phyloP scores from a whole-genome alignment of 345 rosid genomes.

The Melastoma malabathricum region DNA sequence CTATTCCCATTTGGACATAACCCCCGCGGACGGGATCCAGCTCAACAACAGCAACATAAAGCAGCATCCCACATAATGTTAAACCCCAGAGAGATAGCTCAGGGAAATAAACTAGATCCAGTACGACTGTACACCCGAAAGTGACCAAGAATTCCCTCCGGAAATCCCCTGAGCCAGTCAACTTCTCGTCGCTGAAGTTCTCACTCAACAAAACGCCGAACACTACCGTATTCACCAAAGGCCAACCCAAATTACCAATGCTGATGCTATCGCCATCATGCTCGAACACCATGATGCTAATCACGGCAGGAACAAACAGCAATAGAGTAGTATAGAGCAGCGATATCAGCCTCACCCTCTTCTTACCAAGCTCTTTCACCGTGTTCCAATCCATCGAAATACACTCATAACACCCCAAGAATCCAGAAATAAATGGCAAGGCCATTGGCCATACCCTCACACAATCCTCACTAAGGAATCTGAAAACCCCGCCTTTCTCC shows the following conservation, averaged over 20 bases:
- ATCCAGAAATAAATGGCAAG: conserved; percentile 77
- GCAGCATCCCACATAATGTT: conserved; percentile 52
- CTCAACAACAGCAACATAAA: conserved; percentile 59
- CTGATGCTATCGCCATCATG: conserved; percentile 35
- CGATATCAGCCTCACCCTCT: conserved; percentile 55
- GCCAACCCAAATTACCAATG: conserved; percentile 63
- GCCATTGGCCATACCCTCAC: conserved; percentile 70
- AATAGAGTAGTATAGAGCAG: conserved; percentile 49
- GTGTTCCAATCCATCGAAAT: conserved; percentile 56
- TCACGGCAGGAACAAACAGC: conserved; percentile 61
- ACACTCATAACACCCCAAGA: conserved; percentile 75
- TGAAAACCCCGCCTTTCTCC: conserved; percentile 26
- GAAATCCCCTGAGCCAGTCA: conserved; percentile 42
- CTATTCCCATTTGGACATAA: conserved; percentile 46
- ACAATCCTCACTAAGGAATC: conserved; percentile 44
- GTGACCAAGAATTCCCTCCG: conserved; percentile 61
- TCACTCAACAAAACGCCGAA: conserved; percentile 81
- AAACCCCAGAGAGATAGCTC: conserved; percentile 83
- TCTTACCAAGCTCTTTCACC: conserved; percentile 48
- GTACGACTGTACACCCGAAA: conserved; percentile 50
- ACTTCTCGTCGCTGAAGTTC: conserved; percentile 55
- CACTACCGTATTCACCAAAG: conserved; percentile 73
- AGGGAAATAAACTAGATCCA: conserved; percentile 73
- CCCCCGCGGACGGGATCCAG: conserved; percentile 41
- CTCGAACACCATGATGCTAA: conserved; percentile 40